Evolutionary conservation across 768 basidiomycete genomes (phyloP).

Genomic region (Agaricus blazei): DNA sequence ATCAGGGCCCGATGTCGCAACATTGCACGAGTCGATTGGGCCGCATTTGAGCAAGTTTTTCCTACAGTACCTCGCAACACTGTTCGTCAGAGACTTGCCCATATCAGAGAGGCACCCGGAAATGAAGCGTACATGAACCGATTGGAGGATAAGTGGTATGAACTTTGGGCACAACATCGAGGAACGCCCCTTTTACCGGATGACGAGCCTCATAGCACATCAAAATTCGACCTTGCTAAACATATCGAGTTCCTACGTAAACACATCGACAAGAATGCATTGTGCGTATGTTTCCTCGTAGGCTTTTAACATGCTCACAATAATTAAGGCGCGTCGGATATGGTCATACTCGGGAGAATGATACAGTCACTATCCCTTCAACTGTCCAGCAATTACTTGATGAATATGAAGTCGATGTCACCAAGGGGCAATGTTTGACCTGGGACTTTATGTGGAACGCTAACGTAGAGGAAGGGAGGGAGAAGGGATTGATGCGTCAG

Average conservation of each 20-base stretch:
- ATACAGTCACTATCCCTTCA: slow-evolving; percentile 31
- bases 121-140: slow-evolving; percentile 73
- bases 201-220: slow-evolving; percentile 56
- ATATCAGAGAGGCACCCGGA: slow-evolving; percentile 56
- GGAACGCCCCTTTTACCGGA: slow-evolving; percentile 69
- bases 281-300: slow-evolving; percentile 50
- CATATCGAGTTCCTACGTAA: slow-evolving; percentile 79
- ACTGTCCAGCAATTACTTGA: slow-evolving; percentile 38
- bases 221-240: slow-evolving; percentile 74
- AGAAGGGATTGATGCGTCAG: slow-evolving; percentile 57
- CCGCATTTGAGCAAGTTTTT: slow-evolving; percentile 74
- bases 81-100: slow-evolving; percentile 62
- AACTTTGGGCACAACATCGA: slow-evolving; percentile 68
- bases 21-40: slow-evolving; percentile 59
- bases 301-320: slow-evolving; percentile 7
- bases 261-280: slow-evolving; percentile 78
- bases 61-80: slow-evolving; percentile 69
- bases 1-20: slow-evolving; percentile 72
- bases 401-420: slow-evolving; percentile 44
- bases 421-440: slow-evolving; percentile 35
- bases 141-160: slow-evolving; percentile 78
- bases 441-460: slow-evolving; percentile 79
- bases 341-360: slow-evolving; percentile 35
- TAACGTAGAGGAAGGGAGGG: slow-evolving; percentile 68
- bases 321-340: slow-evolving; percentile 59